These are phyloP conservation scores for Fusarium staphyleae DNA, from an alignment of 2,329 filamentous ascomycete genomes.

Conservation along the genomic window DNA sequence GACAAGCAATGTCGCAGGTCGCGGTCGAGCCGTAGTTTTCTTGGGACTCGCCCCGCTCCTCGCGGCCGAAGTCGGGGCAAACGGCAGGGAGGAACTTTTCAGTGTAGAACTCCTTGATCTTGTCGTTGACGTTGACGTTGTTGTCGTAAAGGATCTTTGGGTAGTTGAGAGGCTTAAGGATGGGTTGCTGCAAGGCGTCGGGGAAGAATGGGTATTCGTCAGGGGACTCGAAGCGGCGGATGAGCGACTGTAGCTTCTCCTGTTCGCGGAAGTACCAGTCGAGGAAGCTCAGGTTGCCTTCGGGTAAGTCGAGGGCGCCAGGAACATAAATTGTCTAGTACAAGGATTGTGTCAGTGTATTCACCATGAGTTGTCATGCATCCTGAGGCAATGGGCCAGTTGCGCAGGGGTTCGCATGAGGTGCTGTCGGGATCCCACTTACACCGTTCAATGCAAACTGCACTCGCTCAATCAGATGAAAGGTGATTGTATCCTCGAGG, in stretches of 20 bases:
- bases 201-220: slow-evolving; percentile 99
- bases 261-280: slow-evolving; percentile 94
- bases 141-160: slow-evolving; percentile 88
- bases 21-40: slow-evolving; percentile 97
- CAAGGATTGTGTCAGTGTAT: slow-evolving; percentile 15
- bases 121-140: slow-evolving; percentile 86
- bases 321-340: slow-evolving; percentile 77
- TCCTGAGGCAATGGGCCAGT: slow-evolving; percentile 6
- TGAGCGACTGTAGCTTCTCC: slow-evolving; percentile 88
- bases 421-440: slow-evolving; percentile 14
- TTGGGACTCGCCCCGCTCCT: slow-evolving; percentile 81
- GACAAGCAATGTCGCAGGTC: slow-evolving; percentile 86
- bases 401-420: slow-evolving; percentile 27
- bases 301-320: slow-evolving; percentile 80
- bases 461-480: slow-evolving; percentile 95
- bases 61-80: slow-evolving; percentile 78
- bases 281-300: slow-evolving; percentile 78
- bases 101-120: slow-evolving; percentile 87
- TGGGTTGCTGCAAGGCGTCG: slow-evolving; percentile 75
- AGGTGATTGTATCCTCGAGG: slow-evolving; percentile 96
- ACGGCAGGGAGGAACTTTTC: slow-evolving; percentile 82
- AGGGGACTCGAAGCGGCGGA: slow-evolving; percentile 93
- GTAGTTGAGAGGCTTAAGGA: slow-evolving; percentile 88
- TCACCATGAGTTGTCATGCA: slow-evolving; percentile 16
- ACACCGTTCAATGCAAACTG: slow-evolving; percentile 88